Percentiles rank a stretch among this genome's conserved stretches.
These are phyloP conservation scores for Cadophora gregata DNA, from an alignment of 2,329 filamentous ascomycete species.

Conservation along the genomic window DNA sequence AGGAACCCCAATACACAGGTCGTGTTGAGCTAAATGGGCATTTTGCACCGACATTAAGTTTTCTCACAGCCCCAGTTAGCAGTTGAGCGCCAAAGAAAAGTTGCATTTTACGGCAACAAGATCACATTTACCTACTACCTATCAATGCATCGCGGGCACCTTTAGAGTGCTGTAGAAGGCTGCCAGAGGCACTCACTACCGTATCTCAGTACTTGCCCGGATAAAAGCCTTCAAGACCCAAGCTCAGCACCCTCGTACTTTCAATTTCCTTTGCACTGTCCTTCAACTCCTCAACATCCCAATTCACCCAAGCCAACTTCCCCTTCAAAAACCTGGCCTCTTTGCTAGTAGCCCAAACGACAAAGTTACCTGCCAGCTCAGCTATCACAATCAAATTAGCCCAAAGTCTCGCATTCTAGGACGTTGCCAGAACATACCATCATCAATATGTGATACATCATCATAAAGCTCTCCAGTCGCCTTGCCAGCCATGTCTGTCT, in stretches of 20 bases:
- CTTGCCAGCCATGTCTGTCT: slow-evolving; percentile 22
- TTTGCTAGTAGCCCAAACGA: slow-evolving; percentile 20
- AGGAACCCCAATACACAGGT: no score
- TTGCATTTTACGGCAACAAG: no score
- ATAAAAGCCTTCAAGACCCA: slow-evolving; percentile 13
- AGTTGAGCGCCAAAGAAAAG: no score
- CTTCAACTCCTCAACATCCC: slow-evolving; percentile 56
- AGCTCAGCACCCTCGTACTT: slow-evolving; percentile 33
- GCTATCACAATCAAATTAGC: slow-evolving; percentile 15
- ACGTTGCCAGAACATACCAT: slow-evolving; percentile 16
- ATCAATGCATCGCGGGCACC: no score
- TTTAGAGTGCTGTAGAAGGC: no score
- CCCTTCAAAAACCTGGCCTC: slow-evolving; percentile 54
- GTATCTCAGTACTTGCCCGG: not conserved
- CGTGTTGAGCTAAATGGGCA: no score
- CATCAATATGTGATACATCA: slow-evolving; percentile 17
- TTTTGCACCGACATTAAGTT: no score
- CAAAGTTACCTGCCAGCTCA: slow-evolving; percentile 28
- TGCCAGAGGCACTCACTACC: not conserved
- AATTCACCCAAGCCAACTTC: slow-evolving; percentile 54
- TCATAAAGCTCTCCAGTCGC: not conserved
- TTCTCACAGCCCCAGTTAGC: no score
- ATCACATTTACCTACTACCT: no score
- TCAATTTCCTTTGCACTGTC: slow-evolving; percentile 45
- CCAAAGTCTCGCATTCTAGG: not conserved